These are phyloP conservation scores for Tulasnella sp. DNA, from an alignment of 768 basidiomycete species.

Conservation along the genomic window DNA sequence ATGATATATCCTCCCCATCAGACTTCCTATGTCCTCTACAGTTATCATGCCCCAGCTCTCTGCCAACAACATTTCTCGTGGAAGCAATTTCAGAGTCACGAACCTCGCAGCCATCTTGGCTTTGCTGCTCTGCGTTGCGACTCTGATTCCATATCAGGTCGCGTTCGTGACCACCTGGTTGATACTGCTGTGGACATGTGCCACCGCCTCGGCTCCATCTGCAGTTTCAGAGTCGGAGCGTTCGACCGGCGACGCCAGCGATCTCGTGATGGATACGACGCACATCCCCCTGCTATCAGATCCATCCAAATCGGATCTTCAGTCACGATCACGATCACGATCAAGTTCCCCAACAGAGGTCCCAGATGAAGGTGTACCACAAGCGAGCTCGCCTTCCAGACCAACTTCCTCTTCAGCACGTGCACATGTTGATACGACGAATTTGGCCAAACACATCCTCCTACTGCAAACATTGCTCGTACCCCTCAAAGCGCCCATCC, in stretches of 20 bases:
- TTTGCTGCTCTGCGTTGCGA: conserved; percentile 53
- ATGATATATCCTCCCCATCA: background rate
- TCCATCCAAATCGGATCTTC: background rate
- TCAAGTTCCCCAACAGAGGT: background rate
- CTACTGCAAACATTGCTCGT: conserved; percentile 72
- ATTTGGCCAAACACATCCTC: conserved; percentile 36
- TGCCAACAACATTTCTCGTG: background rate
- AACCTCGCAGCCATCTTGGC: conserved; percentile 47
- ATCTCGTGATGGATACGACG: background rate
- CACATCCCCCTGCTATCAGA: background rate
- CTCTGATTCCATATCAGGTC: conserved; percentile 86
- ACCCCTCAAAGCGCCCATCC: conserved; percentile 61
- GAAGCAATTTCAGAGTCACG: background rate
- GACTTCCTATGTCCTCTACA: background rate
- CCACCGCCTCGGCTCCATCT: conserved; percentile 16
- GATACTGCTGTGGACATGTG: conserved; percentile 63
- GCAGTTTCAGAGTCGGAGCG: background rate
- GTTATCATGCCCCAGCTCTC: background rate
- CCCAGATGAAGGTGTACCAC: background rate
- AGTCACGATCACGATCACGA: background rate
- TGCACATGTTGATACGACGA: background rate
- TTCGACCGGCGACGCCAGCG: background rate
- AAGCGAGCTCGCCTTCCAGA: background rate
- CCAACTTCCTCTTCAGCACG: background rate
- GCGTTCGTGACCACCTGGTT: conserved; percentile 76